Percentiles rank a stretch among this genome's conserved stretches.
These are phyloP conservation scores for Penicillium lividum DNA, from an alignment of 495 filamentous ascomycete genomes.

Conservation along the genomic window DNA sequence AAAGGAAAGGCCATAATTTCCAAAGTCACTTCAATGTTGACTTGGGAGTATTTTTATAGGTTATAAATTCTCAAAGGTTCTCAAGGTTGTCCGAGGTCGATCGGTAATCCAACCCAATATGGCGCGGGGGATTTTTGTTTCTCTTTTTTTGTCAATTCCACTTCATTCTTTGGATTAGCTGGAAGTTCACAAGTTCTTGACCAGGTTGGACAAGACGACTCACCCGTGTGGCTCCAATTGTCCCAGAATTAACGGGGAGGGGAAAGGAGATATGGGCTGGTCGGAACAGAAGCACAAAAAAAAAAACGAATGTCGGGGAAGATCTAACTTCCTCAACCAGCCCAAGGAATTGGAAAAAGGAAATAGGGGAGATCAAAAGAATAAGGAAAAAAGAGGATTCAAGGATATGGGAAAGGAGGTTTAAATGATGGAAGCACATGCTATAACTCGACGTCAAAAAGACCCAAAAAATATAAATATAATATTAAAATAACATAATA, in stretches of 20 bases:
- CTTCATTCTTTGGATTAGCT: background rate
- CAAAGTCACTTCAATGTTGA: background rate
- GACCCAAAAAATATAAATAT: constrained; percentile 3
- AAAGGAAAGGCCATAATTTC: constrained; percentile 46
- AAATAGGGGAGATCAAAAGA: constrained; percentile 19
- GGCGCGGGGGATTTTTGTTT: too few relatives aligned
- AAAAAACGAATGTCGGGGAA: constrained; percentile 23
- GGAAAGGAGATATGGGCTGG: constrained; percentile 14
- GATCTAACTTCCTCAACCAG: constrained; percentile 27
- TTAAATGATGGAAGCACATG: constrained; percentile 4
- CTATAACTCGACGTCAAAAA: constrained; percentile 3
- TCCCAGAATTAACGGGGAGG: constrained; percentile 3
- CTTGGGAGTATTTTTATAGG: background rate
- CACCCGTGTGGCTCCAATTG: constrained; percentile 11
- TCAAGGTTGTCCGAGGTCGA: too few relatives aligned
- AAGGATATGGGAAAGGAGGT: background rate
- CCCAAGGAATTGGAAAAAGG: constrained; percentile 20
- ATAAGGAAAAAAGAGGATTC: constrained; percentile 9
- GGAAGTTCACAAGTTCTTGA: background rate
- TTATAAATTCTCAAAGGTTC: background rate
- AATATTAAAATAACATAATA: constrained; percentile 14
- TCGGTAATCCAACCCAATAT: too few relatives aligned
- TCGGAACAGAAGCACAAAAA: constrained; percentile 17
- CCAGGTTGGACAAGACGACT: background rate
- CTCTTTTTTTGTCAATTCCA: background rate